Evolutionary conservation across 2,329 filamentous ascomycete species (phyloP), one percentile per base, ranked within the genome.

Genomic region (Phoma sp.): DNA sequence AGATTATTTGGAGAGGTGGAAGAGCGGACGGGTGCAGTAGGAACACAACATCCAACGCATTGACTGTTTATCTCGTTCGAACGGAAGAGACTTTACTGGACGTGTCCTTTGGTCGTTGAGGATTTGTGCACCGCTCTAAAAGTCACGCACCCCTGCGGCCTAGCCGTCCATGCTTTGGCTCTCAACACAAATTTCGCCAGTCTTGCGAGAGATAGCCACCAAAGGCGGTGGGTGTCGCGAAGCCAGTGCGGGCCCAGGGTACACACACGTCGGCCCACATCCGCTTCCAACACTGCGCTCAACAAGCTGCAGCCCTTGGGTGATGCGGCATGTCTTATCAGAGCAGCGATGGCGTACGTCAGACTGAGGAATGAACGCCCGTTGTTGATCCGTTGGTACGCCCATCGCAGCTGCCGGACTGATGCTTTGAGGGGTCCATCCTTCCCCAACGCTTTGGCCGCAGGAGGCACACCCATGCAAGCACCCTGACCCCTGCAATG

Each of bases 141-240:
- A 71, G 63, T 59, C 61, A 51, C 36, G 33, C 56, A 69, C 60
- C 69, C 69, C 68, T 72, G 69, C 59, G 45, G 49, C 48, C 48
- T 54, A 60, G 64, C 56, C 57, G 62, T 56, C 61, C 37, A 59
- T 66, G 63, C 61, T 63, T 54, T 60, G 62, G 59, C 55, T 52
- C 64, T 64, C 68, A 68, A 69, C 67, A 70, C 57, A 61, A 66
- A 64, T 63, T 58, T 65, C 61, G 66, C 59, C 57, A 57, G 61
- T 61, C 59, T 59, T 64, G 64, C 64, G 62, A 60, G 46, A 42
- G 42, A 48, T 49, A 55, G 39, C 40, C 47, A 48, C 58, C 54
- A 56, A 59, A 56, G 37, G 40, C 45, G 60, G 57, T 49, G 57
- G 51, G 60, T 50, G 51, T 62, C 57, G 61, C 57, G 59, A 60